Evolutionary conservation across 495 filamentous ascomycete genomes (phyloP).

Genomic region (Hapsidospora chrysogenum): DNA sequence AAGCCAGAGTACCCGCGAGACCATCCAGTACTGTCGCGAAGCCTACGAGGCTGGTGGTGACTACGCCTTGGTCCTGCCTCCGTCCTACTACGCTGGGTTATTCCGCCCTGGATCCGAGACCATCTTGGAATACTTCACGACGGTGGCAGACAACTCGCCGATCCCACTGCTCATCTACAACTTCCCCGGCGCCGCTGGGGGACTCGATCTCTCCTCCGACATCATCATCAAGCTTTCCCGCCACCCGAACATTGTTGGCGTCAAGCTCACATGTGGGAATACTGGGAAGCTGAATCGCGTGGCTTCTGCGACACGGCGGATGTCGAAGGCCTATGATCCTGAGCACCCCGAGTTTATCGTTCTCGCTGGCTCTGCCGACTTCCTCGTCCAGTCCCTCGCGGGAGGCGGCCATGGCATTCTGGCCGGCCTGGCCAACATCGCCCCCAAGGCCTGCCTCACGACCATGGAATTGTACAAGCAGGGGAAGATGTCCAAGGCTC

Average conservation of each 20-base stretch:
- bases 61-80: constrained; percentile 76
- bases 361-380: constrained; percentile 81
- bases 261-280: constrained; percentile 88
- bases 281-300: constrained; percentile 81
- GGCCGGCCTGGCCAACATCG: constrained; percentile 69
- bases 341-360: constrained; percentile 45
- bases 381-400: constrained; percentile 68
- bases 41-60: constrained; percentile 66
- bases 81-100: constrained; percentile 66
- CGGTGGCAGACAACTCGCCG: constrained; percentile 65
- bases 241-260: constrained; percentile 78
- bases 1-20: constrained; percentile 71
- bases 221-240: constrained; percentile 50
- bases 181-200: constrained; percentile 66
- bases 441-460: constrained; percentile 58
- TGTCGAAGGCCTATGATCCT: constrained; percentile 54
- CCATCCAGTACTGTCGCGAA: constrained; percentile 63
- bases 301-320: constrained; percentile 56
- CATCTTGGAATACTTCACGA: constrained; percentile 57
- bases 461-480: constrained; percentile 53
- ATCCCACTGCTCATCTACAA: constrained; percentile 90
- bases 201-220: constrained; percentile 62
- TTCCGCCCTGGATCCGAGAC: constrained; percentile 41
- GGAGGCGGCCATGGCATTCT: constrained; percentile 80
- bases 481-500: constrained; percentile 54